Evolutionary conservation across 495 filamentous ascomycete genomes (phyloP), one percentile per base, ranked within the genome.

Genomic region (Aspergillus conjunctus): DNA sequence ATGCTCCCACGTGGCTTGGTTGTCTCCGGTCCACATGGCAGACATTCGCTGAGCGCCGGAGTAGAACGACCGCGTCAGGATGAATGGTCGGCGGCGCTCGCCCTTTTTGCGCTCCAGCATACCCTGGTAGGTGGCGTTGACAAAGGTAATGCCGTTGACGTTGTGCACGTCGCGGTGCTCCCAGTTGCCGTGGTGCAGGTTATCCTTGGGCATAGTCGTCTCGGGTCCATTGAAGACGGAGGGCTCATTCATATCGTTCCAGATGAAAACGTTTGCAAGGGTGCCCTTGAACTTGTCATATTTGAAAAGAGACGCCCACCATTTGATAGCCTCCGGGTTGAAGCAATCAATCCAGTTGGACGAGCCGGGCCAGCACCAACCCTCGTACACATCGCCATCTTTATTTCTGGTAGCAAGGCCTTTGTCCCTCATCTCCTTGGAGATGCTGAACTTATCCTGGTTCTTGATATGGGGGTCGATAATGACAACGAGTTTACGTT

Each of bases 231-330:
- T 96, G 80, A 98, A 98, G 8, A 98, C 94, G 0, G 94, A 97
- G 0, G 94, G 94, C 76, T 98, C 94, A 67, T 97, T 98, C 94
- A 98, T 98, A 70, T 98, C 94, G 73, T 98, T 98, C 94, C 94
- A 98, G 69, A 98, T 87, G 77, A 91, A 97, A 4, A 88, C 84
- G 69, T 97, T 98, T 39, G 86, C 74, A 65, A 87, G 80, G 4
- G 91, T 87, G 50, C 91, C 91, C 70, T 90, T 89, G 80, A 95
- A 97, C 45, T 73, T 82, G 68, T 91, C 87, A 67, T 92, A 97
- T 62, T 89, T 88, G 82, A 95, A 97, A 8, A 97, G 84, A 12
- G 79, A 73, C 45, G 82, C 85, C 94, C 94, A 98, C 95, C 95
- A 98, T 51, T 86, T 83, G 51, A 86, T 82, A 26, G 91, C 89